Conservation (phyloP, 805 yeast genomes). For the Kazachstania bromeliacearum region DNA sequence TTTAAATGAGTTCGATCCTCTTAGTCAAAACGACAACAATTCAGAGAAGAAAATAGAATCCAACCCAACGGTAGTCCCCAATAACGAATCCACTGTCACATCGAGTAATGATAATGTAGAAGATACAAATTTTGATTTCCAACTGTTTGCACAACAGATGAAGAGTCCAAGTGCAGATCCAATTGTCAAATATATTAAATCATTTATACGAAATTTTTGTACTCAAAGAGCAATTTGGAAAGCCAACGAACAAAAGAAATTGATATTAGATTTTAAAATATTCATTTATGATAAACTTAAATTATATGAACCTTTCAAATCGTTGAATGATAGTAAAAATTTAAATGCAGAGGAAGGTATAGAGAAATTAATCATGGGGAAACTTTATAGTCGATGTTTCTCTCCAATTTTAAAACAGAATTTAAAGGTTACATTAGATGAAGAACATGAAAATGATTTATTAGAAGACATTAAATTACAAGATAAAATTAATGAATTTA, state of each 20-base stretch:
- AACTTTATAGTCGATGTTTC: conserved; percentile 67
- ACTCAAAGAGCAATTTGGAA: conserved; percentile 55
- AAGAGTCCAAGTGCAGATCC: conserved; percentile 78
- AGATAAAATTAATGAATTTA: conserved; percentile 48
- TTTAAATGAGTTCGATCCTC: conserved; percentile 10
- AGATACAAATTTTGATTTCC: conserved; percentile 62
- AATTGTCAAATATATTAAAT: conserved; percentile 71
- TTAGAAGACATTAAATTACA: conserved; percentile 45
- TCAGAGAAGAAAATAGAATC: background rate
- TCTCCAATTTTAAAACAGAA: conserved; percentile 45
- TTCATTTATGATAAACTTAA: conserved; percentile 60
- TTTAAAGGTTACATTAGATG: conserved; percentile 32
- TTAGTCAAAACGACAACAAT: conserved; percentile 2
- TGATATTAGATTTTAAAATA: conserved; percentile 63
- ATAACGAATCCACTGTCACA: background rate
- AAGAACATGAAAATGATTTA: conserved; percentile 55
- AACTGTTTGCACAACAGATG: conserved; percentile 61
- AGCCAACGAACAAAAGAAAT: conserved; percentile 65
- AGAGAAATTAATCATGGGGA: conserved; percentile 85
- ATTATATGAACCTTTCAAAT: conserved; percentile 62
- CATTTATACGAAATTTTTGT: conserved; percentile 67
- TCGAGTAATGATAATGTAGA: conserved; percentile 12
- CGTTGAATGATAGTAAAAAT: conserved; percentile 49
- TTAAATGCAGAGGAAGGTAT: conserved; percentile 81
- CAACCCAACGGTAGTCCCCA: background rate